A percentile compares a stretch with the other conserved stretches of the same genome.
Evolutionary conservation across 2,329 filamentous ascomycete species (phyloP).

Genomic region (Basipetospora chlamydospora): DNA sequence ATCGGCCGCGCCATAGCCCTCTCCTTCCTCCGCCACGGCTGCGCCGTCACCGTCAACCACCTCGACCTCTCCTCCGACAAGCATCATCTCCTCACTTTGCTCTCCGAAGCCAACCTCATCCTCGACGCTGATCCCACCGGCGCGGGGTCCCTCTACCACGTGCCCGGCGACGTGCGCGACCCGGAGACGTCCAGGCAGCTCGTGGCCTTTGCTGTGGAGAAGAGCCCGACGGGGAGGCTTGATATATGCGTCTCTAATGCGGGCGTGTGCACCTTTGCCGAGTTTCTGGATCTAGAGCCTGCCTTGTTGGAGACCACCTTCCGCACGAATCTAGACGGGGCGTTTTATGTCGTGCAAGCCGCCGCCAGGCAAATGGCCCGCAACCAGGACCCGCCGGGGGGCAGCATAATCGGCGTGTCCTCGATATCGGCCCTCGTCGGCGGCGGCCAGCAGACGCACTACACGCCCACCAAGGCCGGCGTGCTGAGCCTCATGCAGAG

Average conservation of each 20-base stretch:
- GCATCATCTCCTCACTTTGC: constrained; percentile 35
- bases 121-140: constrained; percentile 23
- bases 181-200: constrained; percentile 56
- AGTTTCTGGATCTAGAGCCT: constrained; percentile 62
- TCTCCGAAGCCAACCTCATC: constrained; percentile 35
- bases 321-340: constrained; percentile 68
- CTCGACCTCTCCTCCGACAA: constrained; percentile 43
- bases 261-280: constrained; percentile 75
- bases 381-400: constrained; percentile 47
- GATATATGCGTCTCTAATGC: constrained; percentile 82
- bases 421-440: constrained; percentile 65
- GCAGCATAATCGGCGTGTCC: constrained; percentile 64
- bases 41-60: constrained; percentile 68
- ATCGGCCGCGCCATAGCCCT: constrained; percentile 78
- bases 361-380: constrained; percentile 70
- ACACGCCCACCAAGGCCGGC: constrained; percentile 80
- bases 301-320: constrained; percentile 60
- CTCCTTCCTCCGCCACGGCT: constrained; percentile 64
- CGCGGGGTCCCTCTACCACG: constrained; percentile 46
- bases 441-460: constrained; percentile 66
- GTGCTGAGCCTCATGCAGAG: constrained; percentile 72
- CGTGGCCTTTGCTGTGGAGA: constrained; percentile 48
- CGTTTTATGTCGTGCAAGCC: constrained; percentile 79
- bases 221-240: constrained; percentile 40
- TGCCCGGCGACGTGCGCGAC: constrained; percentile 64